phyloP scores from a whole-genome alignment of 345 rosid species.

The Brassica juncea region DNA sequence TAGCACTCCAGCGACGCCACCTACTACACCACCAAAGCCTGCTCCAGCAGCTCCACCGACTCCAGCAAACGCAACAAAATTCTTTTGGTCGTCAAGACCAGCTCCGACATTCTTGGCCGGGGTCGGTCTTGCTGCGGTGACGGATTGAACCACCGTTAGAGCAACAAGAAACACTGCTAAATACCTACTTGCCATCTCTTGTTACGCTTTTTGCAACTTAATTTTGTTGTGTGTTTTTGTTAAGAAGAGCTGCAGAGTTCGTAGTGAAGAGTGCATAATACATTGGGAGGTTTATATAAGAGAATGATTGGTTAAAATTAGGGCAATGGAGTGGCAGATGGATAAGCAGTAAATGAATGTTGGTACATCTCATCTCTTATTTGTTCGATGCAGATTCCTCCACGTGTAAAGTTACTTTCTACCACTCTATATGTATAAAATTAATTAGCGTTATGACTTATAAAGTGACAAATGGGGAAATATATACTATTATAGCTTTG shows the following conservation, averaged over 20 bases:
- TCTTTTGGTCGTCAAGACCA: constrained; percentile 68
- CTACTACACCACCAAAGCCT: constrained; percentile 15
- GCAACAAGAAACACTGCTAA: constrained; percentile 26
- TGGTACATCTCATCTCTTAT: constrained; percentile 33
- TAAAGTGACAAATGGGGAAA: neutral
- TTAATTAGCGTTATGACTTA: neutral
- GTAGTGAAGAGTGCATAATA: constrained; percentile 16
- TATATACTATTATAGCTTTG: neutral
- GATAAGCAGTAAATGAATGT: constrained; percentile 14
- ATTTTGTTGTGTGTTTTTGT: constrained; percentile 5
- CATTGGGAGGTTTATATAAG: constrained; percentile 32
- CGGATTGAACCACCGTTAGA: constrained; percentile 32
- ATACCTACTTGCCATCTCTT: constrained; percentile 28
- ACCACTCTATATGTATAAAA: neutral
- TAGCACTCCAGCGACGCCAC: constrained; percentile 20
- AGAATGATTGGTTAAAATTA: constrained; percentile 25
- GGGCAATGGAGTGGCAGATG: constrained; percentile 32
- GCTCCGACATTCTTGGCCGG: constrained; percentile 40
- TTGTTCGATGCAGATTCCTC: constrained; percentile 27
- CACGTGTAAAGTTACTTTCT: constrained; percentile 29
- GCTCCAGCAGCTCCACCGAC: constrained; percentile 51
- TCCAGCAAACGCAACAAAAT: constrained; percentile 50
- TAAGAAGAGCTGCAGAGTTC: constrained; percentile 5
- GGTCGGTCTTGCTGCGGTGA: constrained; percentile 47
- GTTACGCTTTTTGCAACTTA: neutral